Evolutionary conservation across 2,329 filamentous ascomycete genomes (phyloP).

Genomic region (Trematosphaeria pertusa): DNA sequence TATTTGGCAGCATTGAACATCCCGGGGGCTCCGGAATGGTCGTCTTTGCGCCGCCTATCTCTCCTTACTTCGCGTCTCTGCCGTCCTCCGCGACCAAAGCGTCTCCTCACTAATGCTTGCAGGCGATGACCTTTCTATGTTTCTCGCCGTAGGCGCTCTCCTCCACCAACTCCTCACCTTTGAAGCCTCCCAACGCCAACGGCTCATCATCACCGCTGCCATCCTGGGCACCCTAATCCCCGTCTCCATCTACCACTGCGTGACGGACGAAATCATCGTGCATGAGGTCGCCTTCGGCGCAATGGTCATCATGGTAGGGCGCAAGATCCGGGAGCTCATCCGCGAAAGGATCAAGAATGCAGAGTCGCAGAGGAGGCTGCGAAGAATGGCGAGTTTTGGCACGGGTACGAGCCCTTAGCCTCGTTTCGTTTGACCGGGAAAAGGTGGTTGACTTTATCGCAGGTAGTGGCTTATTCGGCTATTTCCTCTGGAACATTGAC

Average conservation of each 20-base stretch:
- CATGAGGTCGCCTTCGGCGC: slow-evolving; percentile 50
- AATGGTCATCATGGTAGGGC: slow-evolving; percentile 50
- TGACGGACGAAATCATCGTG: slow-evolving; percentile 48
- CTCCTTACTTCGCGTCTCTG: background rate
- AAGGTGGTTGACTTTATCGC: background rate
- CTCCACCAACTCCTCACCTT: slow-evolving; percentile 59
- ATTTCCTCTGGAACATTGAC: slow-evolving; percentile 65
- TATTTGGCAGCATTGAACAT: too few species aligned
- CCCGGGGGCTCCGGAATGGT: too few species aligned
- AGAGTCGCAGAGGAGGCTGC: slow-evolving; percentile 29
- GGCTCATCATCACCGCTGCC: slow-evolving; percentile 30
- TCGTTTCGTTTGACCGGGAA: background rate
- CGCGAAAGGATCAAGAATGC: slow-evolving; percentile 31
- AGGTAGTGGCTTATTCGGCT: slow-evolving; percentile 57
- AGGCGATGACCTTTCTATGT: slow-evolving; percentile 67
- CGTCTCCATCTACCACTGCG: slow-evolving; percentile 45
- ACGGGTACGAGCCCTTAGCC: slow-evolving; percentile 24
- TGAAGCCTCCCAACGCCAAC: slow-evolving; percentile 34
- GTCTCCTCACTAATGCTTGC: too few species aligned
- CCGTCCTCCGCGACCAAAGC: too few species aligned
- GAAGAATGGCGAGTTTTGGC: slow-evolving; percentile 36
- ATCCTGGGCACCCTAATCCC: slow-evolving; percentile 41
- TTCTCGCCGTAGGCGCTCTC: slow-evolving; percentile 60
- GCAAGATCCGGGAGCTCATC: slow-evolving; percentile 37
- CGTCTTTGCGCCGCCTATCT: background rate